Evolutionary conservation across 2,329 filamentous ascomycete species (phyloP).

Genomic region (Penicillium janthinellum): DNA sequence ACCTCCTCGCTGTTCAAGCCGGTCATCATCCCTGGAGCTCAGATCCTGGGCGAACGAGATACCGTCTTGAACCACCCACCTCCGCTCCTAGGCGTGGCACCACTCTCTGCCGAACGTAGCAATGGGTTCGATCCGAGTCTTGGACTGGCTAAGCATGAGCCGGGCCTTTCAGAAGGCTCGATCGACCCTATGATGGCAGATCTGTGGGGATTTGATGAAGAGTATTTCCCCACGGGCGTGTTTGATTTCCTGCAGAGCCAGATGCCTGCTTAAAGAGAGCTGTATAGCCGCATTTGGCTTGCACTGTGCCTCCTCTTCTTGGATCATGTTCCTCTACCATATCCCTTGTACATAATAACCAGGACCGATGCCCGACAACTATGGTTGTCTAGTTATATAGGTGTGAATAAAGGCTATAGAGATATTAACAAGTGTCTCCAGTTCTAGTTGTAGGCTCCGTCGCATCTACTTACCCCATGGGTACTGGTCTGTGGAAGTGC

Average conservation of each 20-base stretch:
- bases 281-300: not conserved
- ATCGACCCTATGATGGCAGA: conserved; percentile 46
- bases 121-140: conserved; percentile 30
- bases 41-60: conserved; percentile 40
- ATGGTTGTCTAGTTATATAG: conserved; percentile 3
- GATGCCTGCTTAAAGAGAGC: conserved; percentile 39
- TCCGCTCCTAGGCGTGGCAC: conserved; percentile 40
- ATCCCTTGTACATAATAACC: conserved; percentile 19
- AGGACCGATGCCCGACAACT: conserved; percentile 8
- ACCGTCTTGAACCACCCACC: conserved; percentile 41
- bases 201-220: conserved; percentile 45
- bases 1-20: conserved; percentile 39
- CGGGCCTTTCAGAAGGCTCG: conserved; percentile 41
- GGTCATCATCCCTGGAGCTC: conserved; percentile 39
- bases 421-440: not conserved
- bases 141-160: conserved; percentile 24
- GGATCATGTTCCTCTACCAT: conserved; percentile 3
- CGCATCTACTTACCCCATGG: conserved; percentile 2
- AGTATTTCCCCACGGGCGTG: conserved; percentile 46
- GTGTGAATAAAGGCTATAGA: not conserved
- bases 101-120: conserved; percentile 42
- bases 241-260: conserved; percentile 47
- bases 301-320: not conserved
- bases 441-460: not conserved
- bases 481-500: not conserved